Base-by-base conservation (phyloP, 208 protist species). In the Sergeia podlipaevii region DNA sequence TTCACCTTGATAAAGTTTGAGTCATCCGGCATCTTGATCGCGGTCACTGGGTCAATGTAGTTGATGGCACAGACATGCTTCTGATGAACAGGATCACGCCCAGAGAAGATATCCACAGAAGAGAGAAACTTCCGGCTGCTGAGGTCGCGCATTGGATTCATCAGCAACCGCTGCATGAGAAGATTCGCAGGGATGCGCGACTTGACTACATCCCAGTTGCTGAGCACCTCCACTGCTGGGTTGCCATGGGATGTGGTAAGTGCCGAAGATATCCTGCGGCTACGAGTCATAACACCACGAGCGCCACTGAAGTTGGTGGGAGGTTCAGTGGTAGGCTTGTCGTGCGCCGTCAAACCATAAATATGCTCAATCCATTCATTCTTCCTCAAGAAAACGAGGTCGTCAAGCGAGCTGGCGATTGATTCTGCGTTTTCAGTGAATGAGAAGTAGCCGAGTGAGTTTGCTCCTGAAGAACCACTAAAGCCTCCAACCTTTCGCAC, bases 1-100 rank as follows among this genome's bases (percentile, higher is more conserved):
- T 93, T 96, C 24, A 96, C 38, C 63, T 91, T 89, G 26, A 96
- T 66, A 44, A 77, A 90, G 47, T 81, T 81, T 2, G 83, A 84
- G 8, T 60, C 49, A 17, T 80, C 65, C 8, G 89, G 89, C n/a
- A 96, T 52, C 26, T 77, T 68, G 39, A 93, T 74, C 24, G 83
- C 44, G 39, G 65, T 36, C 17, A 73, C 48, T 1, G 89, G 85
- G 55, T 93, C 86, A 5, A 93, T 55, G 59, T 85, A 60, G 62
- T 78, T 80, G n/a, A 96, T 52, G 37, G 77, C 76, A 54, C 89
- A 91, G 4, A 96, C 53, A 50, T 84, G 64, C n/a, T 70, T 67
- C 44, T 91, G 89, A 51, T 82, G 77, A 4, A 68, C 47, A 15
- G 81, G 81, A 49, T 81, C 78, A 32, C 71, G 60, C 2, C 85